Conservation (phyloP, 345 rosid genomes). For the Arabis alpina region DNA sequence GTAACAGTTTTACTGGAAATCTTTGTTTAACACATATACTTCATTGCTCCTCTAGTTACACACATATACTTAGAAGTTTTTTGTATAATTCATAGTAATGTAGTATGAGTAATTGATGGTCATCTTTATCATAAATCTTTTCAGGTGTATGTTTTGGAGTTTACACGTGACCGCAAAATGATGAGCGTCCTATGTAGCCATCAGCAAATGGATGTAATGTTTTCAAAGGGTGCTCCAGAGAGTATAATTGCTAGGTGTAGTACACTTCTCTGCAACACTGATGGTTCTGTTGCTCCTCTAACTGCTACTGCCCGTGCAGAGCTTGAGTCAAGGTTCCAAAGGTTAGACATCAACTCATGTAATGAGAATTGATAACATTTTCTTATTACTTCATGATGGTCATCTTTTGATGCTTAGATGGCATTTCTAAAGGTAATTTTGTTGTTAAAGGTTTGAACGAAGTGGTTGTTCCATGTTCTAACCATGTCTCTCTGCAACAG, state of each 20-base stretch:
- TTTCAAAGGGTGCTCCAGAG: constrained; percentile 99
- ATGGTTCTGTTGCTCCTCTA: constrained; percentile 81
- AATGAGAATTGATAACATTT: neutral
- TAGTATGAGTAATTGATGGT: constrained; percentile 28
- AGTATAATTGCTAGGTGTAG: constrained; percentile 87
- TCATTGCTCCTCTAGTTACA: constrained; percentile 3
- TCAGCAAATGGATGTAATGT: constrained; percentile 73
- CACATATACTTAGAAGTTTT: constrained; percentile 17
- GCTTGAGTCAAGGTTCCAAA: constrained; percentile 79
- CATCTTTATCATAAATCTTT: constrained; percentile 36
- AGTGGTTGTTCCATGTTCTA: constrained; percentile 22
- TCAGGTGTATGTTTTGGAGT: constrained; percentile 88
- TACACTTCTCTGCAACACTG: constrained; percentile 73
- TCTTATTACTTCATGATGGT: constrained; percentile 12
- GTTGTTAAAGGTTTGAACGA: constrained; percentile 17
- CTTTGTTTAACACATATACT: neutral
- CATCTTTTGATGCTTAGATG: constrained; percentile 19
- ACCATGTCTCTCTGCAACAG: constrained; percentile 55
- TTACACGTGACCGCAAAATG: constrained; percentile 98
- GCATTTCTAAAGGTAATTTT: neutral
- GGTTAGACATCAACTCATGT: constrained; percentile 49
- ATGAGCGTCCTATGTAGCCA: constrained; percentile 94
- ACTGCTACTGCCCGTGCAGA: constrained; percentile 69
- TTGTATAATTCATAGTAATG: neutral
- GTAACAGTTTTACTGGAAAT: neutral